Evolutionary conservation across 306 rosid genomes (phyloP).

Genomic region (Quillaja saponaria): DNA sequence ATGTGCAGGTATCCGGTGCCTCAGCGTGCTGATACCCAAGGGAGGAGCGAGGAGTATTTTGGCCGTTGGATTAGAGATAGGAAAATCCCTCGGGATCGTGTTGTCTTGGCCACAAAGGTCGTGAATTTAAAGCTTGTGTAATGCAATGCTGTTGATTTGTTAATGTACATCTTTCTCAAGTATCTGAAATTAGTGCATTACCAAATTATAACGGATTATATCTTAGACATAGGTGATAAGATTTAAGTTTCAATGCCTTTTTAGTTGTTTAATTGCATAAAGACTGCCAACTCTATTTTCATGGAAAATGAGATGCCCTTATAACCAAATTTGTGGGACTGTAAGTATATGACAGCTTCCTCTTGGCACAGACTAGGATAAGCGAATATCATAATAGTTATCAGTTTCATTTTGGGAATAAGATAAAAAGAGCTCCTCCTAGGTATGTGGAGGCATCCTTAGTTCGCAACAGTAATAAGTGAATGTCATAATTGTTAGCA

Average conservation of each 20-base stretch:
- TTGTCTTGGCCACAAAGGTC: slow-evolving; percentile 83
- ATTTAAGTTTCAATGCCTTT: background rate
- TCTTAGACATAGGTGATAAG: background rate
- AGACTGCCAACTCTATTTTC: background rate
- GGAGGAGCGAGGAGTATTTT: slow-evolving; percentile 77
- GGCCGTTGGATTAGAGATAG: slow-evolving; percentile 74
- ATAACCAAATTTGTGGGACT: too few species aligned
- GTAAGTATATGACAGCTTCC: too few species aligned
- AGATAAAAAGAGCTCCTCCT: too few species aligned
- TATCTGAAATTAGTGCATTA: background rate
- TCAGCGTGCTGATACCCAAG: slow-evolving; percentile 73
- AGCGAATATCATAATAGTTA: too few species aligned
- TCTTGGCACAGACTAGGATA: too few species aligned
- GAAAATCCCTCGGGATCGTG: slow-evolving; percentile 55
- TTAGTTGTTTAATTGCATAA: background rate
- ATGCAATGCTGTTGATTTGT: background rate
- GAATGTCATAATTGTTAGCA: too few species aligned
- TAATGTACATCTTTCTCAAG: background rate
- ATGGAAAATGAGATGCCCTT: background rate
- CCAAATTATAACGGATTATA: slow-evolving; percentile 6
- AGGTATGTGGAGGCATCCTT: too few species aligned
- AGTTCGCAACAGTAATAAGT: too few species aligned
- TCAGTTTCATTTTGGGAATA: too few species aligned
- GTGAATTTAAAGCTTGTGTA: background rate
- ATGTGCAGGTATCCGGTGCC: slow-evolving; percentile 80